Base-by-base conservation (phyloP, 2,329 filamentous ascomycete species). In the Verticillium tricorpus region DNA sequence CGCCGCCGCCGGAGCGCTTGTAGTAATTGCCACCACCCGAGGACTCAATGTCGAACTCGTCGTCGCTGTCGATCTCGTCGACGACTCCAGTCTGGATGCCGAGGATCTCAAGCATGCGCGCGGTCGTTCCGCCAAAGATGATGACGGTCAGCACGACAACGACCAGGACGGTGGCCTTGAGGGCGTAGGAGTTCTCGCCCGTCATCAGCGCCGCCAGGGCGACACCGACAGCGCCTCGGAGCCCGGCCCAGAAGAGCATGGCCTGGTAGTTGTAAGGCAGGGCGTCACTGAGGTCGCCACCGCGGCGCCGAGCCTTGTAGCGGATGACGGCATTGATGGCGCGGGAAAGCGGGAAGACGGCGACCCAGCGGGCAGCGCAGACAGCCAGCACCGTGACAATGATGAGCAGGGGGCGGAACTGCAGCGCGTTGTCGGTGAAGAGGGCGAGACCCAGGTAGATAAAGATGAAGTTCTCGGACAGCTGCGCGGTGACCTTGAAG, bases 231-330 rank as follows among this genome's bases (percentile, higher is more conserved):
- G 95, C 95, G 69, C 95, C 95, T 65, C 95, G 91, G 34, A 99
- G 83, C 31, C 95, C 95, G 17, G 95, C 95, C 95, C 95, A 99
- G 78, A 96, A 99, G n/a, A 99, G 86, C 95, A 99, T 98, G n/a
- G 91, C 93, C 76, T 98, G 95, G 76, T 98, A 97, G 68, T 92
- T 92, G 72, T 93, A 96, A 0, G 95, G 95, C 39, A 99, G 80
- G 74, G 98, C 95, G 67, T 98, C 94, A 17, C 87, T 86, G 5
- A 89, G 86, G 62, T 96, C 90, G 61, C 74, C 64, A 28, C 93
- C 93, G 60, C 89, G 85, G 57, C 91, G 87, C 58, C 86, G 85
- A 17, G 93, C 92, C 56, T 93, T 87, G 73, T 97, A 97, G 62
- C 91, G 87, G 68, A 96, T 92, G 71, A 97, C 90, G 84, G 90